Evolutionary conservation across 2,329 filamentous ascomycete genomes (phyloP), one percentile per base, ranked within the genome.

Genomic region (Fusarium abutilonis): DNA sequence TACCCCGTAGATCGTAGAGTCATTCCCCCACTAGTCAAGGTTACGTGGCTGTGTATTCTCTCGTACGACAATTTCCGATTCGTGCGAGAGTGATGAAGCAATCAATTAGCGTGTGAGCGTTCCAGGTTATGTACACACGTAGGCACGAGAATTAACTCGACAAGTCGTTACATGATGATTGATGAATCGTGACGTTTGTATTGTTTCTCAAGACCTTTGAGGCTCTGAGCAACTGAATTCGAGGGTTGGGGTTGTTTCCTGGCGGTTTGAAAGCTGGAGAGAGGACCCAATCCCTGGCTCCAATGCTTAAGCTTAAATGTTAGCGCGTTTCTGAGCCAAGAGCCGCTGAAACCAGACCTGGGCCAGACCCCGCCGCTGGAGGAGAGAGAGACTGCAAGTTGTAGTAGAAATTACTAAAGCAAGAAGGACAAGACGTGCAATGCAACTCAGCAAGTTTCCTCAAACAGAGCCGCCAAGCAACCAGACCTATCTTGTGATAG

Each of bases 271-370:
- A 23, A 40, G 47, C 40, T 53, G 58, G 41, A 48, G 17, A 32
- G 36, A 31, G 32, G 47, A 46, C 43, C 62, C 62, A 51, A 49
- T 19, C 42, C 31, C 41, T 59, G 54, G 40, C 43, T 41, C 48
- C 42, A 55, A 43, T 35, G 43, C 52, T 64, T 64, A 63, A 64
- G 62, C 62, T 64, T 64, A 64, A 64, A 63, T 63, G 29, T 63
- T 64, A 66, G 62, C 62, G 57, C 19, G 41, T 11, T 50, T 45
- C 29, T 58, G 57, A 35, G 42, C 26, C 39, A 36, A 62, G 61
- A 64, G 61, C 56, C 56, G 48, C 61, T 40, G 39, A 32, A 51
- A 46, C 34, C 32, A 45, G 7, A 39, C 26, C 26, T 17, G 45
- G 39, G 56, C 31, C 29, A 40, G 19, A 28, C 21, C 19, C 14